Conservation (phyloP, 768 basidiomycete genomes). For the Lepiota subincarnata region DNA sequence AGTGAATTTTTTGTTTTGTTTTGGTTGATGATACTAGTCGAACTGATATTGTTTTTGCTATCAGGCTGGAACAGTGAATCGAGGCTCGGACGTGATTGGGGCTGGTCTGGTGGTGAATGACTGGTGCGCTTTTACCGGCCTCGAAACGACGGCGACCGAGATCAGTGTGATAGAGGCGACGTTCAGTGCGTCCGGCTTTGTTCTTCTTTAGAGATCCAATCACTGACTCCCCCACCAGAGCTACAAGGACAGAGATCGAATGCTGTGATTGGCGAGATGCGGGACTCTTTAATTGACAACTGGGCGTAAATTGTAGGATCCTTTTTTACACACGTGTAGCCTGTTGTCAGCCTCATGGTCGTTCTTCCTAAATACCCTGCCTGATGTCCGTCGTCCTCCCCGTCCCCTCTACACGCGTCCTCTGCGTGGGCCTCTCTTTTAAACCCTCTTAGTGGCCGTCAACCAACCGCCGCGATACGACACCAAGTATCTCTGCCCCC, state of each 20-base stretch:
- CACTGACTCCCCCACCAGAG: slow-evolving; percentile 39
- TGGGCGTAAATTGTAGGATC: slow-evolving; percentile 57
- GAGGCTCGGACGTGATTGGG: slow-evolving; percentile 96
- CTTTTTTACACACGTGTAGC: slow-evolving; percentile 6
- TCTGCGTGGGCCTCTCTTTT: background rate
- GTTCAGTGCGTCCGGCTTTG: slow-evolving; percentile 68
- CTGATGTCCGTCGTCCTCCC: background rate
- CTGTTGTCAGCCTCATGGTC: slow-evolving; percentile 11
- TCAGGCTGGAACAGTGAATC: slow-evolving; percentile 96
- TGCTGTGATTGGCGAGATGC: slow-evolving; percentile 88
- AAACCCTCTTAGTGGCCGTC: background rate
- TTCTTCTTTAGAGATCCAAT: background rate
- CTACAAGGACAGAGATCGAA: slow-evolving; percentile 80
- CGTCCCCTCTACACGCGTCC: background rate
- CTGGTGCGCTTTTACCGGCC: slow-evolving; percentile 99
- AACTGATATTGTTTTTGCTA: slow-evolving; percentile 1
- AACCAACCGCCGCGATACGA: background rate
- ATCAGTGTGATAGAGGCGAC: slow-evolving; percentile 97
- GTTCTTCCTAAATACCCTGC: slow-evolving; percentile 3
- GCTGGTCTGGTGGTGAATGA: slow-evolving; percentile 98
- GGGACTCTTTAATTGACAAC: slow-evolving; percentile 86
- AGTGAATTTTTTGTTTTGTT: slow-evolving; percentile 27
- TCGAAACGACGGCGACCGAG: slow-evolving; percentile 99
- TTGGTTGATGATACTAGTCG: background rate
- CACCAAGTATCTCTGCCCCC: background rate